These are phyloP conservation scores for Trichoderma asperelloides DNA, from an alignment of 495 filamentous ascomycete species.

Conservation along the genomic window DNA sequence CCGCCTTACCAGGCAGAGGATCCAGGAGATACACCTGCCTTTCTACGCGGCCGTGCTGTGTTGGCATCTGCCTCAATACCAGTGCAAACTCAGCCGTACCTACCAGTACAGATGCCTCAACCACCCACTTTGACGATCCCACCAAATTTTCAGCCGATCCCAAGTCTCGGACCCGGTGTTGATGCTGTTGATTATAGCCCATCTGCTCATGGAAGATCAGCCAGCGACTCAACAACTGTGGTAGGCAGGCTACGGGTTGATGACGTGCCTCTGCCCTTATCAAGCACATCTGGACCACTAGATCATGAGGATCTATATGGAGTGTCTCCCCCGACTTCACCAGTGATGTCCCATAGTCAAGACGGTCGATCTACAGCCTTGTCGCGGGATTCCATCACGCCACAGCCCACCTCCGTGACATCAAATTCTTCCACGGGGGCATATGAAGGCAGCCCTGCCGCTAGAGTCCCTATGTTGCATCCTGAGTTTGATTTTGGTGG, in stretches of 20 bases:
- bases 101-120: slow-evolving; percentile 14
- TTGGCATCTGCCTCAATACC: slow-evolving; percentile 24
- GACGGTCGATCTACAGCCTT: not conserved
- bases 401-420: not conserved
- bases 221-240: slow-evolving; percentile 9
- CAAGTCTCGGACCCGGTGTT: not conserved
- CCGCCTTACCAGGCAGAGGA: slow-evolving; percentile 72
- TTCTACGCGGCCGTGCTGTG: slow-evolving; percentile 32
- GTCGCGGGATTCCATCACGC: not conserved
- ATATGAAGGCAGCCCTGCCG: slow-evolving; percentile 15
- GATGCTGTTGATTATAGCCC: not conserved
- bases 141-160: not conserved
- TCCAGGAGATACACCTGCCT: slow-evolving; percentile 44
- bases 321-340: slow-evolving; percentile 46
- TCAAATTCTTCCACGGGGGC: not conserved
- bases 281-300: slow-evolving; percentile 13
- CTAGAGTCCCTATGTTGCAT: not conserved
- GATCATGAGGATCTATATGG: slow-evolving; percentile 42
- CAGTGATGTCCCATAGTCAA: not conserved
- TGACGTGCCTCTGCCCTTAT: slow-evolving; percentile 13
- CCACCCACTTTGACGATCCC: slow-evolving; percentile 12
- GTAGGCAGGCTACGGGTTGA: slow-evolving; percentile 12
- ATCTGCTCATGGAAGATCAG: slow-evolving; percentile 5
- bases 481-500: not conserved
- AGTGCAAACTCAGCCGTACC: slow-evolving; percentile 18